Conservation (phyloP, 768 basidiomycete genomes). For the Termitomyces sp. region DNA sequence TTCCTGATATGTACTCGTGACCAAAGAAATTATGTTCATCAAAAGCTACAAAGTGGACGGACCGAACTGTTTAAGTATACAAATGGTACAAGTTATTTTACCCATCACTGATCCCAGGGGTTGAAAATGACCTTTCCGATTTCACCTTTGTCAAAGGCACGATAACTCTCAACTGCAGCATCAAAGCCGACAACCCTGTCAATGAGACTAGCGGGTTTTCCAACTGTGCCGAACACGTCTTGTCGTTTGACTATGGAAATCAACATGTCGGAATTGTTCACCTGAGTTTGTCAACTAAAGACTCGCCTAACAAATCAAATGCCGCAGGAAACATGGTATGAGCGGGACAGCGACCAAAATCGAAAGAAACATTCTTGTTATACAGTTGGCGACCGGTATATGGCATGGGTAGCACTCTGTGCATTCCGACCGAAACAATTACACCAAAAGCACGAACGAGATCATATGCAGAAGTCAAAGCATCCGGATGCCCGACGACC, state of each 20-base stretch:
- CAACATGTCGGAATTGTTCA: background rate
- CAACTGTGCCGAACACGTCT: slow-evolving; percentile 71
- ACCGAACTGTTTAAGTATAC: background rate
- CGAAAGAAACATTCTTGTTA: slow-evolving; percentile 72
- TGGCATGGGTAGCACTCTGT: slow-evolving; percentile 47
- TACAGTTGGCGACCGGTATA: slow-evolving; percentile 56
- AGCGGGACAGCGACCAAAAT: slow-evolving; percentile 80
- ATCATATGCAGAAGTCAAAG: slow-evolving; percentile 59
- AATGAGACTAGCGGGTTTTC: slow-evolving; percentile 54
- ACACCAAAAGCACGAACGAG: slow-evolving; percentile 73
- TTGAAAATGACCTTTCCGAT: slow-evolving; percentile 77
- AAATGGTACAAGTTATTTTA: background rate
- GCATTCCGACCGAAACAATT: slow-evolving; percentile 71
- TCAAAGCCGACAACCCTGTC: slow-evolving; percentile 61
- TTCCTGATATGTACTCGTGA: no score
- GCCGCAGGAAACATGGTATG: slow-evolving; percentile 72
- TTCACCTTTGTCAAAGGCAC: slow-evolving; percentile 63
- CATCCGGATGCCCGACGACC: slow-evolving; percentile 68
- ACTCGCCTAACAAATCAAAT: slow-evolving; percentile 52
- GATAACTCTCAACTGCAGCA: slow-evolving; percentile 53
- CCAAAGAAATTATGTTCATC: no score
- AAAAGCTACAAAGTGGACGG: no score
- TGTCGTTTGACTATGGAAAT: slow-evolving; percentile 46
- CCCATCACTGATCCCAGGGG: slow-evolving; percentile 46
- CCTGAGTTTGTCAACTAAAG: background rate